Evolutionary conservation across 2,329 filamentous ascomycete species (phyloP).

Genomic region (Volutella citrinella): DNA sequence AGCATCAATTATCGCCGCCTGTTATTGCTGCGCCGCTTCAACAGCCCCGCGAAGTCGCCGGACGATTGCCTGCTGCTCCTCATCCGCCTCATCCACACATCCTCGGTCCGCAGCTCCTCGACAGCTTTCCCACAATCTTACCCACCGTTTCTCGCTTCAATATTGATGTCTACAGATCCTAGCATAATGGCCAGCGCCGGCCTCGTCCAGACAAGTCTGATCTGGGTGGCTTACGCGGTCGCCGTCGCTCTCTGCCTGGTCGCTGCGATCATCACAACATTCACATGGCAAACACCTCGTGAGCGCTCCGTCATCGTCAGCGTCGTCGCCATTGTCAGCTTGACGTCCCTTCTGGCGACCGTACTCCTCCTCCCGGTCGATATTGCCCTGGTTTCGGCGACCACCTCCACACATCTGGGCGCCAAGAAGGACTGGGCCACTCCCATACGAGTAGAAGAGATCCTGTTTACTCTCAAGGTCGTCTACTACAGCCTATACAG

Average conservation of each 20-base stretch:
- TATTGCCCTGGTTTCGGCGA: slow-evolving; percentile 90
- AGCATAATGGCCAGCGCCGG: slow-evolving; percentile 45
- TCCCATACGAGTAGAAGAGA: slow-evolving; percentile 71
- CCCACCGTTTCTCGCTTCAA: too few species aligned
- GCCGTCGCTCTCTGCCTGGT: slow-evolving; percentile 74
- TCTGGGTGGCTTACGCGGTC: slow-evolving; percentile 91
- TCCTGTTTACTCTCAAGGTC: slow-evolving; percentile 76
- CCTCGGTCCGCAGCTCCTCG: too few species aligned
- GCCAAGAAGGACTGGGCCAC: slow-evolving; percentile 95
- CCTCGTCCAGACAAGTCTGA: slow-evolving; percentile 82
- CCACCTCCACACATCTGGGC: slow-evolving; percentile 70
- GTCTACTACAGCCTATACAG: slow-evolving; percentile 94
- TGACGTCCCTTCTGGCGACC: slow-evolving; percentile 85
- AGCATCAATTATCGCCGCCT: too few species aligned
- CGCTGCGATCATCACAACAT: slow-evolving; percentile 80
- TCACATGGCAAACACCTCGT: slow-evolving; percentile 84
- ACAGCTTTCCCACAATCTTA: too few species aligned
- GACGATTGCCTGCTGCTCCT: too few species aligned
- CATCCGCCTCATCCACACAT: too few species aligned
- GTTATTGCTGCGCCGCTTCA: too few species aligned
- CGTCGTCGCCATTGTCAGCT: slow-evolving; percentile 78
- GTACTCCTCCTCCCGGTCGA: slow-evolving; percentile 92
- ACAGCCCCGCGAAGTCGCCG: too few species aligned
- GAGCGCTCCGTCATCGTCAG: slow-evolving; percentile 83
- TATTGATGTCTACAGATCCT: too few species aligned